Conservation (phyloP, 805 yeast species). For the Kuraishia borneana region DNA sequence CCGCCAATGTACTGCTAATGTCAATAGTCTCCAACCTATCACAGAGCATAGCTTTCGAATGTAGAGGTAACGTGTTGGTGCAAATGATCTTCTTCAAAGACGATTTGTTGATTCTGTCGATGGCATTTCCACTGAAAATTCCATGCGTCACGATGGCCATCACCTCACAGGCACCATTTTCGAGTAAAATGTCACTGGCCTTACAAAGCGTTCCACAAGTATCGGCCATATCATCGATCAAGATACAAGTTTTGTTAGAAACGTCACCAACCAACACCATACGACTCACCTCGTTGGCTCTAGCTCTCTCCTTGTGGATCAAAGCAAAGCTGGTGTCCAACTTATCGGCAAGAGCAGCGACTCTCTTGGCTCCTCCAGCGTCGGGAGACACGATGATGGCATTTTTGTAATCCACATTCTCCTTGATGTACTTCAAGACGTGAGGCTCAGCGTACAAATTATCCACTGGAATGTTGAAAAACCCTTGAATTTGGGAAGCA, state of each 20-base stretch:
- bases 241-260: constrained; percentile 63
- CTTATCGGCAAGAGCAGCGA: constrained; percentile 86
- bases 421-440: constrained; percentile 71
- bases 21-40: constrained; percentile 73
- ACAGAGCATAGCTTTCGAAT: constrained; percentile 44
- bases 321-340: constrained; percentile 89
- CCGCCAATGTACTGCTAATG: constrained; percentile 80
- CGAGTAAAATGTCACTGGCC: constrained; percentile 80
- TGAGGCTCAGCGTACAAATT: constrained; percentile 93
- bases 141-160: constrained; percentile 96
- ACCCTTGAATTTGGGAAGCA: constrained; percentile 97
- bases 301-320: constrained; percentile 91
- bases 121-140: constrained; percentile 78
- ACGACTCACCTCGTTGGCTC: constrained; percentile 87
- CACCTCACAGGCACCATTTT: constrained; percentile 74
- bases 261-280: constrained; percentile 98
- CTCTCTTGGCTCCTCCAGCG: constrained; percentile 98
- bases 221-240: constrained; percentile 97
- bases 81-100: constrained; percentile 69
- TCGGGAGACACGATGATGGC: constrained; percentile 90
- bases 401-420: constrained; percentile 39
- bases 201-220: constrained; percentile 95
- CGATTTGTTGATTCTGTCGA: constrained; percentile 56
- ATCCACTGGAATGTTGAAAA: constrained; percentile 91
- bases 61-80: constrained; percentile 88